Conservation (phyloP, 2,329 filamentous ascomycete species). For the Aureobasidium sp. region DNA sequence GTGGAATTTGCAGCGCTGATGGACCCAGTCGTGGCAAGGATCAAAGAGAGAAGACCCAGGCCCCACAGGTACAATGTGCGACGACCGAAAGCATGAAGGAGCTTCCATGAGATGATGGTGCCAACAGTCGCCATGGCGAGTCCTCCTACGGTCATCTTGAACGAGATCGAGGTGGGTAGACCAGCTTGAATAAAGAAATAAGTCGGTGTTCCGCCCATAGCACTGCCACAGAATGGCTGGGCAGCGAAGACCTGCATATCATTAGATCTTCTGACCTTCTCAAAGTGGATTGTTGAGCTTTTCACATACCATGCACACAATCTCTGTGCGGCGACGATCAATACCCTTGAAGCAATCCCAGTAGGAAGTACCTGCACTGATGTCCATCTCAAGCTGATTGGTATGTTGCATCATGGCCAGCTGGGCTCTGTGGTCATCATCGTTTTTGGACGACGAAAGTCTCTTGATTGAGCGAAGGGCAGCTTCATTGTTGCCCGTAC, state of each 20-base stretch:
- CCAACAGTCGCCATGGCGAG: constrained; percentile 34
- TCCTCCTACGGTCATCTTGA: constrained; percentile 36
- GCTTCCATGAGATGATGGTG: constrained; percentile 37
- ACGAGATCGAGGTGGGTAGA: constrained; percentile 33
- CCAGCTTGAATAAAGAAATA: constrained; percentile 45
- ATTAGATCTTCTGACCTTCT: too few relatives aligned
- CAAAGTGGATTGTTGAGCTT: too few relatives aligned
- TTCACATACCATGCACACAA: constrained; percentile 36
- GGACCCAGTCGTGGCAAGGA: constrained; percentile 25
- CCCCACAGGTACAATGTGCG: constrained; percentile 36
- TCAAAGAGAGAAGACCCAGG: constrained; percentile 35
- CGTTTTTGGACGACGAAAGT: constrained; percentile 23
- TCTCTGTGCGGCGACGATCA: constrained; percentile 38
- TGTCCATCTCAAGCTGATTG: constrained; percentile 32
- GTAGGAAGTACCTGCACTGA: constrained; percentile 33
- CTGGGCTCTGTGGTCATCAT: constrained; percentile 1
- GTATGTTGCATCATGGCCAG: constrained; percentile 37
- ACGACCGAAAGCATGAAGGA: constrained; percentile 34
- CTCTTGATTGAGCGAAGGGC: constrained; percentile 30
- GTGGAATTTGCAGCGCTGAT: neutral
- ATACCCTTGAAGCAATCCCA: constrained; percentile 37
- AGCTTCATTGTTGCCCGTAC: constrained; percentile 29
- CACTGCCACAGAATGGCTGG: constrained; percentile 38
- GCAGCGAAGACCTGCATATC: constrained; percentile 23
- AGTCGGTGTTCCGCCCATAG: constrained; percentile 38